Evolutionary conservation across 768 basidiomycete genomes (phyloP).

Genomic region (Gymnopilus dilepis): DNA sequence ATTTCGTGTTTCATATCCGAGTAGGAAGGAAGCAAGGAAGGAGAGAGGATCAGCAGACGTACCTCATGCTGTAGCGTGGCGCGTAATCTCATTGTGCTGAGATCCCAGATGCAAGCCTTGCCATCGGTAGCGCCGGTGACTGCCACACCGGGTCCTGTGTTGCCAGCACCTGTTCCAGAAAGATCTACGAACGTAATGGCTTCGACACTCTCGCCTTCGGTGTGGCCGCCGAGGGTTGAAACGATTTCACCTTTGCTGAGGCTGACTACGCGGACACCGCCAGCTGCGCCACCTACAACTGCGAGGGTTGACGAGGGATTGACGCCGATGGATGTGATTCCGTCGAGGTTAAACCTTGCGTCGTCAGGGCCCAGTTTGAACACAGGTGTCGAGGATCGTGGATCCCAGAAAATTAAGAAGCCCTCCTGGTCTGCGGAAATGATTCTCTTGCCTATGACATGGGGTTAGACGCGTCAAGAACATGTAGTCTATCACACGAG

Average conservation of each 20-base stretch:
- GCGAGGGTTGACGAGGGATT: conserved; percentile 90
- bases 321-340: conserved; percentile 86
- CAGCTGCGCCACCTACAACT: conserved; percentile 86
- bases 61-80: conserved; percentile 86
- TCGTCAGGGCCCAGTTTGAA: conserved; percentile 80
- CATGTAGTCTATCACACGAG: background rate
- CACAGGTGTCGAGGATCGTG: conserved; percentile 73
- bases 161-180: conserved; percentile 45
- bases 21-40: background rate
- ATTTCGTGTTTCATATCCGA: conserved; percentile 6
- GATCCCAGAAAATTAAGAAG: conserved; percentile 89
- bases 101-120: conserved; percentile 94
- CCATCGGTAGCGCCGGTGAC: conserved; percentile 94
- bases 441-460: conserved; percentile 76
- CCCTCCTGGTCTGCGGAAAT: conserved; percentile 87
- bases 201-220: conserved; percentile 88
- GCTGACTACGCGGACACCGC: conserved; percentile 87
- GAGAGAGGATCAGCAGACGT: conserved; percentile 28
- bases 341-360: conserved; percentile 78
- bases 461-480: conserved; percentile 1
- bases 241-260: conserved; percentile 87
- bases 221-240: conserved; percentile 79
- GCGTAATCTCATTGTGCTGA: conserved; percentile 83
- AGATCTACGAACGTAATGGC: conserved; percentile 84
- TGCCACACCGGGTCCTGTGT: conserved; percentile 61